Evolutionary conservation across 2,329 filamentous ascomycete species (phyloP), one percentile per base, ranked within the genome.

Genomic region (Clarireedia monteithiana): DNA sequence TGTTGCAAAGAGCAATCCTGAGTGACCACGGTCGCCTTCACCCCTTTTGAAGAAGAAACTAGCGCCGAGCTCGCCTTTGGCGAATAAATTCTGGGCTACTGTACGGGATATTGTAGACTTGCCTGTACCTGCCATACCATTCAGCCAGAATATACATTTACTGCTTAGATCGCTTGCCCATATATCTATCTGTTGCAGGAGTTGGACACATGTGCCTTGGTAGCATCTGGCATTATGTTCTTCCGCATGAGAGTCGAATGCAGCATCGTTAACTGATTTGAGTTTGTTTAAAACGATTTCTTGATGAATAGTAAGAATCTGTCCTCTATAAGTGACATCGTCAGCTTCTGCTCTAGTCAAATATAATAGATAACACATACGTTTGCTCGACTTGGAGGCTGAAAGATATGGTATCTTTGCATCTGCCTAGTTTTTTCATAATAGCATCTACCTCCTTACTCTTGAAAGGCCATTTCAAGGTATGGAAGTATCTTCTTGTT

Each of bases 71-170:
- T 55, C 23, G 1, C 57, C 39, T 6, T 60, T 52, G 1, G 64
- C 53, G 15, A 53, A 49, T 30, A 64, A 57, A 3, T 10, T 57
- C 9, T 57, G 59, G 30, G 70, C 67, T 9, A 73, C 56, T 1
- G 69, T 73, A 14, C 67, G 66, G 23, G 70, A 63, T 51, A 73
- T 67, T 4, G 69, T 72, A 4, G 68, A 70, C 52, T 70, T 70
- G 20, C 69, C 68, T 4, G 66, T 70, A 24, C 70, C 71, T 1
- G 69, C 69, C 63, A 69, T 67, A 6, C 71, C 70, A 26, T 66
- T 67, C 7, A 74, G 62, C 71, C 68, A 74, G 53, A 64, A 66
- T 40, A 67, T 65, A 2, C 20, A 2, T 20, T 20, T 2, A 2
- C 20, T 20, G 20, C 2, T 20, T 2, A 2, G 20, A 20, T 20